Percentiles rank a stretch among this genome's conserved stretches.
Conservation (phyloP, 371 early-diverging fungal species). For the Batrachochytrium dendrobatidis region DNA sequence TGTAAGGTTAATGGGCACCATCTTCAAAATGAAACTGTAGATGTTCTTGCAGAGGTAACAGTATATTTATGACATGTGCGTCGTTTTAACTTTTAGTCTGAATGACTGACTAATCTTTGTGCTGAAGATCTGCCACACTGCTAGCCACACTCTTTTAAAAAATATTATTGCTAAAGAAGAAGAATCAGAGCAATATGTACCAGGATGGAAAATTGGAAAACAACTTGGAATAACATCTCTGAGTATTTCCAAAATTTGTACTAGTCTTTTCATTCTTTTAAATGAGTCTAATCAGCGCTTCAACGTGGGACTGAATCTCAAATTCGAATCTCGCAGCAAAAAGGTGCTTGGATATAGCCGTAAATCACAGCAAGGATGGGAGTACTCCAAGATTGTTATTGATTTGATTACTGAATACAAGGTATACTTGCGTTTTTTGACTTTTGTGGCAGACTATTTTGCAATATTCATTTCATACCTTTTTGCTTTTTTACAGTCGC, state of each 20-base stretch:
- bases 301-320: conserved; percentile 80
- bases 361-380: conserved; percentile 74
- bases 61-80: neutral
- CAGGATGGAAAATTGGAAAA: conserved; percentile 60
- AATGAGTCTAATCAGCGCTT: conserved; percentile 46
- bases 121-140: neutral
- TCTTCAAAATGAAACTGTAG: neutral
- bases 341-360: conserved; percentile 83
- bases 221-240: conserved; percentile 52
- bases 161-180: conserved; percentile 42
- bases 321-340: conserved; percentile 76
- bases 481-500: conserved; percentile 14
- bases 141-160: too few relatives aligned
- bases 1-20: conserved; percentile 61
- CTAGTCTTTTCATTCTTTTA: conserved; percentile 62
- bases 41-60: neutral
- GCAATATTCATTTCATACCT: neutral
- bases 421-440: conserved; percentile 36
- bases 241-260: conserved; percentile 73
- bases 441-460: neutral
- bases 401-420: conserved; percentile 64
- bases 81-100: neutral
- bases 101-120: conserved; percentile 2
- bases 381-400: conserved; percentile 70
- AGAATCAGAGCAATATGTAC: conserved; percentile 43